These are phyloP conservation scores for Taphrina communis DNA, from an alignment of 1,139 yeast species.

Conservation along the genomic window DNA sequence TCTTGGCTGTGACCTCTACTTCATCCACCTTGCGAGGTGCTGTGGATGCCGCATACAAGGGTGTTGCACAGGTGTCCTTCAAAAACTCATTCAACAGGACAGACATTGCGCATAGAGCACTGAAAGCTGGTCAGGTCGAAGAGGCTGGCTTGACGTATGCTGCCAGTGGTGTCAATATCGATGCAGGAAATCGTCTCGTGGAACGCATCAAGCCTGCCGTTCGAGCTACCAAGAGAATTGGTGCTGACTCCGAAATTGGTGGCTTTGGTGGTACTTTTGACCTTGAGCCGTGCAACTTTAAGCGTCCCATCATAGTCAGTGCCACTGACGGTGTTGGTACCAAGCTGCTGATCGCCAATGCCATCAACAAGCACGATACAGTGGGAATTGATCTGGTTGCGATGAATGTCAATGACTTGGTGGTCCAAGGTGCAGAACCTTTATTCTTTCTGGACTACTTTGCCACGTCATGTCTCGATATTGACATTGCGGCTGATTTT, in stretches of 20 bases:
- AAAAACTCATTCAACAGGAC: slow-evolving; percentile 78
- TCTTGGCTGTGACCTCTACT: slow-evolving; percentile 89
- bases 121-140: slow-evolving; percentile 54
- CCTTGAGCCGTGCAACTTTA: slow-evolving; percentile 83
- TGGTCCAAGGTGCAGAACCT: slow-evolving; percentile 99
- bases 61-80: slow-evolving; percentile 77
- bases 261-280: slow-evolving; percentile 98
- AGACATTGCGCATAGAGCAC: slow-evolving; percentile 96
- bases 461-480: slow-evolving; percentile 91
- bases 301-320: slow-evolving; percentile 82
- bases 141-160: slow-evolving; percentile 74
- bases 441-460: slow-evolving; percentile 92
- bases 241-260: slow-evolving; percentile 97
- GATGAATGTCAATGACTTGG: slow-evolving; percentile 96
- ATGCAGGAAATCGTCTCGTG: slow-evolving; percentile 87
- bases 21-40: slow-evolving; percentile 78
- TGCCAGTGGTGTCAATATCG: slow-evolving; percentile 96
- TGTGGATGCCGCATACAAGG: slow-evolving; percentile 82
- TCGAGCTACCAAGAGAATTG: slow-evolving; percentile 91
- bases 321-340: slow-evolving; percentile 99
- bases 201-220: slow-evolving; percentile 89
- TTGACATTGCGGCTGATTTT: slow-evolving; percentile 81
- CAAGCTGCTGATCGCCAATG: slow-evolving; percentile 91
- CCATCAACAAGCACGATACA: slow-evolving; percentile 84
- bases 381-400: slow-evolving; percentile 99